A percentile compares a stretch with the other conserved stretches of the same genome.
Evolutionary conservation across 2,329 filamentous ascomycete genomes (phyloP).

Genomic region (Aspergillus sp.): DNA sequence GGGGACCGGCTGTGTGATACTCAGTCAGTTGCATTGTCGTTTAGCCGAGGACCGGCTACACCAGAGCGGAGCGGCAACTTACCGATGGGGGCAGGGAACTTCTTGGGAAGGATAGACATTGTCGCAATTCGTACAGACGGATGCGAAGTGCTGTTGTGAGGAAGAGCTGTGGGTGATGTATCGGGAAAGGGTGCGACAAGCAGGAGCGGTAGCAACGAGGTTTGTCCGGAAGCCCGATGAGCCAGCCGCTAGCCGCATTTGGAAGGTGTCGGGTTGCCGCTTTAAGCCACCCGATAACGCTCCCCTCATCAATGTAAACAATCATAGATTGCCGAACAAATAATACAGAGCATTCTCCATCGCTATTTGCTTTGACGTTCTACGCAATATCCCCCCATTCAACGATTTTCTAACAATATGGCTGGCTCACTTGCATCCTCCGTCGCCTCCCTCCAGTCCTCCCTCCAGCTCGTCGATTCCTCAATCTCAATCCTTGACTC

Average conservation of each 20-base stretch:
- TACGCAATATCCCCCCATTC: not conserved
- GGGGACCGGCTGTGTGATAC: constrained; percentile 69
- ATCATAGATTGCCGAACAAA: not conserved
- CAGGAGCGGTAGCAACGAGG: constrained; percentile 38
- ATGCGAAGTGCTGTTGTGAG: constrained; percentile 27
- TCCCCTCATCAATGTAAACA: constrained; percentile 26
- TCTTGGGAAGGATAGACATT: constrained; percentile 81
- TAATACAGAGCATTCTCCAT: not conserved
- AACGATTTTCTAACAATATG: constrained; percentile 25
- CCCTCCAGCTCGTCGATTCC: constrained; percentile 61
- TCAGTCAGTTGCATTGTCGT: constrained; percentile 30
- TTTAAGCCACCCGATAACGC: constrained; percentile 26
- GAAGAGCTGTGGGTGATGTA: constrained; percentile 24
- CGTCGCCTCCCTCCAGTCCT: constrained; percentile 60
- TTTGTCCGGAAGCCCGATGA: constrained; percentile 34
- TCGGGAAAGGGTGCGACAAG: constrained; percentile 29
- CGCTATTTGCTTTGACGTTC: not conserved
- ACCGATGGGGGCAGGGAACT: constrained; percentile 78
- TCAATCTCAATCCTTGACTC: constrained; percentile 63
- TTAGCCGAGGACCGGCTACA: not conserved
- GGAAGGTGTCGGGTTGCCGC: constrained; percentile 24
- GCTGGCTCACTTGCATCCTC: constrained; percentile 56
- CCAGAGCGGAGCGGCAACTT: constrained; percentile 44
- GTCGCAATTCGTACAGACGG: constrained; percentile 47
- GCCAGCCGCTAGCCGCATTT: constrained; percentile 24